Evolutionary conservation across 345 rosid genomes (phyloP).

Genomic region (Boechera retrofracta): DNA sequence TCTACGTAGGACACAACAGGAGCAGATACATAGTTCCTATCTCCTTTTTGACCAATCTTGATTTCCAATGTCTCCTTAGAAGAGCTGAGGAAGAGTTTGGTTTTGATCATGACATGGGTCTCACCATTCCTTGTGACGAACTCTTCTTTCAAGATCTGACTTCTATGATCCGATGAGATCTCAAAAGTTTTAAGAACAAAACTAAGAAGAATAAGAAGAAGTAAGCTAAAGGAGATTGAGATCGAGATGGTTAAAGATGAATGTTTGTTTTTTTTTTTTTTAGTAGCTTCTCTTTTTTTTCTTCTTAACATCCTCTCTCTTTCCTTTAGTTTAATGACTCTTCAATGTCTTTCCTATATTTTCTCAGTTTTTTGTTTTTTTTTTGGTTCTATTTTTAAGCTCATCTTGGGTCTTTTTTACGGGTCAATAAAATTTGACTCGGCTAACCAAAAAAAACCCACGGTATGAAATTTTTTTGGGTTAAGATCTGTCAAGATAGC

Average conservation of each 20-base stretch:
- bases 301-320: constrained; percentile 27
- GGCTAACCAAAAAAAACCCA: constrained; percentile 15
- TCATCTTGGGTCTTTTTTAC: constrained; percentile 31
- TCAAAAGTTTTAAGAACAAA: not conserved
- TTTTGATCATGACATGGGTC: constrained; percentile 79
- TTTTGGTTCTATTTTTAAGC: not conserved
- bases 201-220: not conserved
- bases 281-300: constrained; percentile 20
- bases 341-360: constrained; percentile 14
- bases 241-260: constrained; percentile 41
- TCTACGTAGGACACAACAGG: constrained; percentile 73
- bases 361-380: not conserved
- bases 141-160: constrained; percentile 71
- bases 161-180: constrained; percentile 54
- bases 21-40: constrained; percentile 75
- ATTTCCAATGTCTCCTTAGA: constrained; percentile 71
- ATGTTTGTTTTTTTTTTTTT: constrained; percentile 1
- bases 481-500: constrained; percentile 27
- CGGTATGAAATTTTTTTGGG: constrained; percentile 20
- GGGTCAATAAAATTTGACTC: constrained; percentile 19
- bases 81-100: constrained; percentile 89
- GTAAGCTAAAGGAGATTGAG: constrained; percentile 26
- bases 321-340: constrained; percentile 13
- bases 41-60: constrained; percentile 64
- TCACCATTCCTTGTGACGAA: constrained; percentile 83